Conservation (phyloP, 805 yeast genomes). For the Myxozyma melibiosi region DNA sequence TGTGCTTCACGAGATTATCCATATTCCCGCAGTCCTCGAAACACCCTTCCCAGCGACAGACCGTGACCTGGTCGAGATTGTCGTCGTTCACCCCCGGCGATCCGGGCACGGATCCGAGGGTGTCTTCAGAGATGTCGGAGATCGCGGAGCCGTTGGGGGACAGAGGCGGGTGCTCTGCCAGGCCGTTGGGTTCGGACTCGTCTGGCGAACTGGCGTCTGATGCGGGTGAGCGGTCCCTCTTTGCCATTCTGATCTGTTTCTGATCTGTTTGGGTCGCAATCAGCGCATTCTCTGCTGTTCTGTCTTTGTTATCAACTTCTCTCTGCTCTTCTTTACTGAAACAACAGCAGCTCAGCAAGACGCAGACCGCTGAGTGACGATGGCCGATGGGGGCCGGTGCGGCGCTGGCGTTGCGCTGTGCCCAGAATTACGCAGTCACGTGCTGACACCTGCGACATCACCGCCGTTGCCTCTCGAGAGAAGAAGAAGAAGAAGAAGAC, state of each 20-base stretch:
- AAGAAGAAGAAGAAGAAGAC: no score
- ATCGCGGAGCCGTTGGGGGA: conserved; percentile 19
- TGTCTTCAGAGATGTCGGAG: conserved; percentile 29
- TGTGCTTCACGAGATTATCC: conserved; percentile 48
- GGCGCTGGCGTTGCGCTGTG: neutral
- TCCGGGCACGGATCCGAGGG: conserved; percentile 34
- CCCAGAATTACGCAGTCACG: neutral
- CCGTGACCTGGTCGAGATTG: conserved; percentile 32
- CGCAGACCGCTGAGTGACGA: neutral
- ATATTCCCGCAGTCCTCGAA: conserved; percentile 39
- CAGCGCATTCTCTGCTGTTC: no score
- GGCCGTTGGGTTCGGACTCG: neutral
- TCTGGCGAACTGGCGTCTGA: conserved; percentile 5
- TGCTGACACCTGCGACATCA: conserved; percentile 1
- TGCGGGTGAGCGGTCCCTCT: conserved; percentile 7
- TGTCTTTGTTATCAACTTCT: no score
- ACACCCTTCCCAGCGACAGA: conserved; percentile 49
- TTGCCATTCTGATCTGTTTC: no score
- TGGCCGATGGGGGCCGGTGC: neutral
- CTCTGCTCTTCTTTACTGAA: no score
- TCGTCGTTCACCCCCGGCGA: conserved; percentile 36
- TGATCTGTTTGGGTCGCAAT: no score
- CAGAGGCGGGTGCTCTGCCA: conserved; percentile 1
- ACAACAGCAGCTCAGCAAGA: neutral
- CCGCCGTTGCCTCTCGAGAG: neutral